These are phyloP conservation scores for Penicillium nordicum DNA, from an alignment of 2,329 filamentous ascomycete species.

Conservation along the genomic window DNA sequence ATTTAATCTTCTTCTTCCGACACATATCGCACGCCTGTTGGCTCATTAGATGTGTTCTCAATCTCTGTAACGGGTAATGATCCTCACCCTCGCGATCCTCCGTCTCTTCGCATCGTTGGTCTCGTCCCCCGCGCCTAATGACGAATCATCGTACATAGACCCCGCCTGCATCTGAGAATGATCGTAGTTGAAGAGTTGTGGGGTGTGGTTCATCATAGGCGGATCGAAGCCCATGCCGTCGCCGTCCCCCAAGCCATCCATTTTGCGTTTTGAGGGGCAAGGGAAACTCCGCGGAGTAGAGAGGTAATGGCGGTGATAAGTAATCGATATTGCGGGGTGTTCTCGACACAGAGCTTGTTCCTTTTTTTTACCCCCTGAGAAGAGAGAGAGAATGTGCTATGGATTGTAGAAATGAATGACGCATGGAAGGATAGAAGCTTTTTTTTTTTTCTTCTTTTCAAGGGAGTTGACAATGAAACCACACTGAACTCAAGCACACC, in stretches of 20 bases:
- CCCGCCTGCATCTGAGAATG: constrained; percentile 53
- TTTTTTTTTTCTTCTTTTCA: background rate
- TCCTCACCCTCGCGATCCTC: constrained; percentile 76
- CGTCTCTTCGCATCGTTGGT: constrained; percentile 81
- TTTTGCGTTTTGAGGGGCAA: constrained; percentile 18
- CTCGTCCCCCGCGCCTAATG: constrained; percentile 46
- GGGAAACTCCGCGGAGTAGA: constrained; percentile 20
- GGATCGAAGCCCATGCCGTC: constrained; percentile 45
- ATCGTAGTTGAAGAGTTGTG: constrained; percentile 69
- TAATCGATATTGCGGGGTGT: constrained; percentile 18
- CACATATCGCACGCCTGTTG: constrained; percentile 89
- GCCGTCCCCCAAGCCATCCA: constrained; percentile 39
- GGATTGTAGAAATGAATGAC: constrained; percentile 10
- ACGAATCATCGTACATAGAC: constrained; percentile 45
- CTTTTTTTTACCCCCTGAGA: constrained; percentile 7
- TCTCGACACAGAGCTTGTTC: constrained; percentile 2
- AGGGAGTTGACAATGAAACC: background rate
- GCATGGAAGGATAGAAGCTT: constrained; percentile 8
- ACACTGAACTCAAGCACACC: background rate
- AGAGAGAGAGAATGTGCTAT: background rate
- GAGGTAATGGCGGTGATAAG: constrained; percentile 17
- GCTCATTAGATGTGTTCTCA: constrained; percentile 8
- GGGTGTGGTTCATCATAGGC: constrained; percentile 59
- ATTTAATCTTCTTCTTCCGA: constrained; percentile 90
- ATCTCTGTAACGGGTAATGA: background rate